These are phyloP conservation scores for Phoenix roebelenii DNA, from an alignment of 176 grass and related monocot genomes.

Conservation along the genomic window DNA sequence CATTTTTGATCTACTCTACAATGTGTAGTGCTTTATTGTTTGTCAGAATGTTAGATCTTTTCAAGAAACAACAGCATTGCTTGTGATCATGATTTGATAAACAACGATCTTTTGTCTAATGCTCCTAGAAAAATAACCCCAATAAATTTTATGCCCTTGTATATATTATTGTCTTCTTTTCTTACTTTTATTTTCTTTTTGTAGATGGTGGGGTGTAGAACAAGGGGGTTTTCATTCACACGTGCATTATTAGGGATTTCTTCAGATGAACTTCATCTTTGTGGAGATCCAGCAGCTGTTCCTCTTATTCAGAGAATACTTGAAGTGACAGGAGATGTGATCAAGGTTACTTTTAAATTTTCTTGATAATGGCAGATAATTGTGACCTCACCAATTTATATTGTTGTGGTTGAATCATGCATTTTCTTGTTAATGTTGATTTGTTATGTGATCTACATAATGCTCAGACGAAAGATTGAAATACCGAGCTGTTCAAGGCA, in stretches of 20 bases:
- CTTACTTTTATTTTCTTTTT: conserved; percentile 4
- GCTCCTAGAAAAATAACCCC: no score
- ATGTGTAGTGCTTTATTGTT: no score
- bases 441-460: no score
- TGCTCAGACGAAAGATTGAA: no score
- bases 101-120: no score
- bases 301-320: conserved; percentile 88
- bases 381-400: neutral
- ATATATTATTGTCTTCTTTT: conserved; percentile 22
- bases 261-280: conserved; percentile 95
- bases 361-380: neutral
- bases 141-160: neutral
- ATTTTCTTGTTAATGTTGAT: no score
- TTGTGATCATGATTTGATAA: no score
- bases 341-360: conserved; percentile 52
- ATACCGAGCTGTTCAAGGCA: no score
- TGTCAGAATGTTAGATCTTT: no score
- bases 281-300: conserved; percentile 88
- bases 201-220: conserved; percentile 92
- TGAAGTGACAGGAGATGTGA: conserved; percentile 72
- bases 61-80: no score
- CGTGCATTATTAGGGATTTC: conserved; percentile 87
- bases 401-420: no score
- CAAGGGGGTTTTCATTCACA: conserved; percentile 84
- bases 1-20: no score